Evolutionary conservation across 78 protist genomes (phyloP), one percentile per base, ranked within the genome.

Genomic region (Cavenderia fasciculata): DNA sequence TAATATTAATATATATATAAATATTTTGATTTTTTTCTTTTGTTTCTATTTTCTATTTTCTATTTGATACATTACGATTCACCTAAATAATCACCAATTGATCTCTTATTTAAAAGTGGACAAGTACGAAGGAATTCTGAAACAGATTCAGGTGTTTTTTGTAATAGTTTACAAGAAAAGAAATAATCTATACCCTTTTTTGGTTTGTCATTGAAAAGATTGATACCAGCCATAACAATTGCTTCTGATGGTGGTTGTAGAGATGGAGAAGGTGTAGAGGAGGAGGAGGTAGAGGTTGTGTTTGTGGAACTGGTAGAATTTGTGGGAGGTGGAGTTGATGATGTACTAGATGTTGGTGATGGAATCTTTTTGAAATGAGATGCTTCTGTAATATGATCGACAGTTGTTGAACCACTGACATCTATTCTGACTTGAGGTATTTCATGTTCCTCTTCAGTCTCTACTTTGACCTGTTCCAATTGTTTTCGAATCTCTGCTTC

Each of bases 41-140:
- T 8, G 12, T 46, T 46, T 46, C 52, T 46, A 12, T 14, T n/a
- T n/a, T n/a, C n/a, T n/a, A n/a, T n/a, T n/a, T n/a, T n/a, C n/a
- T n/a, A n/a, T n/a, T n/a, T n/a, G n/a, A n/a, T n/a, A n/a, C n/a
- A n/a, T 68, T 29, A 68, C 23, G n/a, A 43, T 25, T 68, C 92
- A 59, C 92, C 92, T 8, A 86, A 34, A 49, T 87, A 87, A 27
- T 87, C 93, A 87, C 93, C 93, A 44, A 87, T 87, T n/a, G 85
- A 47, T 57, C 74, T 59, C 52, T 87, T 87, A 59, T 87, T 75
- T 56, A 87, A 36, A 4, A 87, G 51, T 87, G 85, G 85, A 41
- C 87, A 76, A 12, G 21, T 16, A n/a, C 74, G 86, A n/a, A 87
- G 63, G 46, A 87, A 87, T 56, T 71, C 86, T 43, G 93, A 51